Percentiles rank a stretch among this genome's conserved stretches.
Evolutionary conservation across 2,329 filamentous ascomycete genomes (phyloP).

Genomic region (Davidsoniella eucalypti): DNA sequence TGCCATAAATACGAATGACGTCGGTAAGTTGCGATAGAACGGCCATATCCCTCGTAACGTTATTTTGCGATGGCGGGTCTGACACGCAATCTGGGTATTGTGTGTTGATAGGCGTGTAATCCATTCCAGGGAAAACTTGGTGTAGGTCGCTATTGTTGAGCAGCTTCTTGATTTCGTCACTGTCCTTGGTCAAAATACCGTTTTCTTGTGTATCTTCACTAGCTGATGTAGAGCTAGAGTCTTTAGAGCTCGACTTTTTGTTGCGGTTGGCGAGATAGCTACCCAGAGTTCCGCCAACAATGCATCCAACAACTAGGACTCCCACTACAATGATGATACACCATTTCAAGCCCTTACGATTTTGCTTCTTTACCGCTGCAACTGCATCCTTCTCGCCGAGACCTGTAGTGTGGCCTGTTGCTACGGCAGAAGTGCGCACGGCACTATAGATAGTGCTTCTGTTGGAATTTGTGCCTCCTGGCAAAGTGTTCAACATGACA

Average conservation of each 20-base stretch:
- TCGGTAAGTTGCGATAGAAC: constrained; percentile 83
- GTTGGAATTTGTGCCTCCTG: constrained; percentile 5
- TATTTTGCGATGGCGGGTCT: constrained; percentile 76
- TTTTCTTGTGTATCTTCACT: constrained; percentile 43
- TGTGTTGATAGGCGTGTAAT: constrained; percentile 83
- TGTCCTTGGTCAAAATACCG: constrained; percentile 58
- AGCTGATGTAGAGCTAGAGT: constrained; percentile 29
- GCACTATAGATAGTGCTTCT: constrained; percentile 3
- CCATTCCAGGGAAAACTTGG: constrained; percentile 88
- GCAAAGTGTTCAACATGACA: constrained; percentile 15
- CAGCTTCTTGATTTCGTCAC: constrained; percentile 61
- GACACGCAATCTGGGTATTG: constrained; percentile 74
- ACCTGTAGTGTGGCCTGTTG: not conserved
- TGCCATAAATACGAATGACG: constrained; percentile 76
- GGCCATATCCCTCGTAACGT: constrained; percentile 80
- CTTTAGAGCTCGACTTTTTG: constrained; percentile 13
- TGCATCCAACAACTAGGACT: constrained; percentile 49
- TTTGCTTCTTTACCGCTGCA: constrained; percentile 34
- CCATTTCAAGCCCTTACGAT: constrained; percentile 52
- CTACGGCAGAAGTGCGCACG: not conserved
- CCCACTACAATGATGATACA: constrained; percentile 48
- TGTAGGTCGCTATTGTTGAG: constrained; percentile 69
- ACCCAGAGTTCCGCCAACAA: constrained; percentile 60
- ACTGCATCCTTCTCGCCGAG: not conserved
- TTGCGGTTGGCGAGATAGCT: constrained; percentile 47